These are phyloP conservation scores for Penicillium waksmanii DNA, from an alignment of 495 filamentous ascomycete genomes.

Conservation along the genomic window DNA sequence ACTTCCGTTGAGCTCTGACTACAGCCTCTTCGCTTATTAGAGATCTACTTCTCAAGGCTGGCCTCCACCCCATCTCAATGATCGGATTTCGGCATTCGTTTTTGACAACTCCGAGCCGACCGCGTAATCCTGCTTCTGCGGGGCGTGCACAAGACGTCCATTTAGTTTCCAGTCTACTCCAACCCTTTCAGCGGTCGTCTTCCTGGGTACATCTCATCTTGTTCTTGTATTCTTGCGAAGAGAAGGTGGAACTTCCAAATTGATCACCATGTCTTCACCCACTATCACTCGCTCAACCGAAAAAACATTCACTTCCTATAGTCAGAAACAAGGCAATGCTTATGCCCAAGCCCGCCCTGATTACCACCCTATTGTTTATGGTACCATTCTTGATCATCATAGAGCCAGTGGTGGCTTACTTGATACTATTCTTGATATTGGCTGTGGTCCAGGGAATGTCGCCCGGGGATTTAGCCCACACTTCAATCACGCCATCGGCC, in stretches of 20 bases:
- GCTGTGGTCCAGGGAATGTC: slow-evolving; percentile 58
- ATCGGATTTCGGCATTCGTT: neutral
- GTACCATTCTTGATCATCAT: slow-evolving; percentile 54
- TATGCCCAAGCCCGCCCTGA: slow-evolving; percentile 48
- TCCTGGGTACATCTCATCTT: neutral
- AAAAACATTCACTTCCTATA: slow-evolving; percentile 52
- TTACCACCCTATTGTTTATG: slow-evolving; percentile 48
- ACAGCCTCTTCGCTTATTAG: neutral
- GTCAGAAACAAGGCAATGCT: slow-evolving; percentile 40
- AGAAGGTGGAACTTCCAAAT: neutral
- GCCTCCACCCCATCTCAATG: neutral
- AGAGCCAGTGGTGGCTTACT: slow-evolving; percentile 50
- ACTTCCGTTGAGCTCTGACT: neutral
- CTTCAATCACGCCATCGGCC: slow-evolving; percentile 53
- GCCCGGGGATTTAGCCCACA: slow-evolving; percentile 39
- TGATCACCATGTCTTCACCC: slow-evolving; percentile 11
- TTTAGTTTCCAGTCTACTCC: neutral
- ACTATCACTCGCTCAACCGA: slow-evolving; percentile 4
- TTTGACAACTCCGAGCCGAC: neutral
- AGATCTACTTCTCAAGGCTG: neutral
- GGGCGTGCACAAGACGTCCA: neutral
- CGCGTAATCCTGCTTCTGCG: neutral
- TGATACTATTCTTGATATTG: slow-evolving; percentile 54
- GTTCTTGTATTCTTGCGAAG: neutral
- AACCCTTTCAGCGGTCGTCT: neutral